Evolutionary conservation across 306 rosid genomes (phyloP).

Genomic region (Betula pendula): DNA sequence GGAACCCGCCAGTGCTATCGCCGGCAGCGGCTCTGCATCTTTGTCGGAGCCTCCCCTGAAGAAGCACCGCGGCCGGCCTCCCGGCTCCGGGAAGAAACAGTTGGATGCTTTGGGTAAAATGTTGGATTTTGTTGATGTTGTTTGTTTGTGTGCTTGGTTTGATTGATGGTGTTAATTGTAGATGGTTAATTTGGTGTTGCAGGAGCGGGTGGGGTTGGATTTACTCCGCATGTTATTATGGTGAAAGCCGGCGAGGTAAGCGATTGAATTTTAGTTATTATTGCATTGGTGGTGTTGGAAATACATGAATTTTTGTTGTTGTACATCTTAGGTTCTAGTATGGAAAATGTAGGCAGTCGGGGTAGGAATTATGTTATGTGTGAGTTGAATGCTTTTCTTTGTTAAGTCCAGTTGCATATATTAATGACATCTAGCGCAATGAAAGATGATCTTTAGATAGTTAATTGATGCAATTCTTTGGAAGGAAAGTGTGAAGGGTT

Average conservation of each 20-base stretch:
- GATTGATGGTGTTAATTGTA: neutral
- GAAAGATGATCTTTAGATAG: neutral
- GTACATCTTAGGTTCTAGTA: neutral
- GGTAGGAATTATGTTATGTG: neutral
- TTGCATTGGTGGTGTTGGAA: neutral
- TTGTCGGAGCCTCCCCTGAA: conserved; percentile 50
- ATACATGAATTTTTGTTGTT: neutral
- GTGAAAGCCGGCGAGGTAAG: conserved; percentile 80
- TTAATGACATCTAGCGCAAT: neutral
- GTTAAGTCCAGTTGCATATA: neutral
- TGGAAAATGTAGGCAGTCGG: neutral
- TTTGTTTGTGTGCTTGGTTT: neutral
- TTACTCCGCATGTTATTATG: conserved; percentile 67
- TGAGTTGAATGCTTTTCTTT: neutral
- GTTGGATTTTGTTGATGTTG: neutral
- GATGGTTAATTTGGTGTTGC: conserved; percentile 12
- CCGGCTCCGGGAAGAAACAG: conserved; percentile 74
- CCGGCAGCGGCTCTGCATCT: conserved; percentile 26
- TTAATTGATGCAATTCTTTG: neutral
- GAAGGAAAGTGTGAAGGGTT: neutral
- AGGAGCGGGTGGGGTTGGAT: conserved; percentile 65
- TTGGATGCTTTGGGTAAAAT: conserved; percentile 55
- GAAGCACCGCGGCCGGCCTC: conserved; percentile 81
- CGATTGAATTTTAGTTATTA: neutral
- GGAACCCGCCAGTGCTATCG: conserved; percentile 43